Conservation (phyloP, 345 rosid species). For the Fremontodendron californicum region DNA sequence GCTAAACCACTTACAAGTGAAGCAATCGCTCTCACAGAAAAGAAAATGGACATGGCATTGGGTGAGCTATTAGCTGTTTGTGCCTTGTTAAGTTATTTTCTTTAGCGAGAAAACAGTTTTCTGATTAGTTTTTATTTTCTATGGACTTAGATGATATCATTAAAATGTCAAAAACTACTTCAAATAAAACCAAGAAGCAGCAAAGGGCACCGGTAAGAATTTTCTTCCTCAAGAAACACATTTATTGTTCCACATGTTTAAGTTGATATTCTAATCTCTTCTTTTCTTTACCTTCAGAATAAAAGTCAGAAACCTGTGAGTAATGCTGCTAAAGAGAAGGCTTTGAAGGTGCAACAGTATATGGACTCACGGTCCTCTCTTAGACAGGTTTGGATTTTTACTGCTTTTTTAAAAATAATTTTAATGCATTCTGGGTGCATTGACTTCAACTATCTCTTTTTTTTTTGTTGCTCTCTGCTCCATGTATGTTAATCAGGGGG, state of each 20-base stretch:
- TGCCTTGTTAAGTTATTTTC: neutral
- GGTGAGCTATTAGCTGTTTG: neutral
- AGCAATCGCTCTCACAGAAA: too few species aligned
- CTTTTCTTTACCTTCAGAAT: slow-evolving; percentile 37
- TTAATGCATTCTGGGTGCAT: neutral
- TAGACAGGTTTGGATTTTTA: slow-evolving; percentile 56
- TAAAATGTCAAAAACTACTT: too few species aligned
- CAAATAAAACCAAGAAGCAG: too few species aligned
- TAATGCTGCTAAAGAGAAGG: slow-evolving; percentile 39
- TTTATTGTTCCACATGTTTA: too few species aligned
- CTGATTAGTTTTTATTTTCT: too few species aligned
- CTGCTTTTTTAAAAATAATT: neutral
- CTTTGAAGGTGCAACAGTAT: slow-evolving; percentile 43
- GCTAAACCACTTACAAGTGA: too few species aligned
- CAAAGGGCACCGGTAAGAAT: too few species aligned
- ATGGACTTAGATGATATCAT: too few species aligned
- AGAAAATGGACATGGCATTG: too few species aligned
- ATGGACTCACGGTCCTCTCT: slow-evolving; percentile 60
- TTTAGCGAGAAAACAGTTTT: neutral
- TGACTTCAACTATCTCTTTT: neutral
- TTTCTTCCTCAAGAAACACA: too few species aligned
- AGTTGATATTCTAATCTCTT: neutral
- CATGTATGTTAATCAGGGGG: slow-evolving; percentile 22
- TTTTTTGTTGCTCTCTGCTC: neutral
- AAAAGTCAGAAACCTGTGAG: slow-evolving; percentile 41